Evolutionary conservation across 768 basidiomycete genomes (phyloP), one percentile per base, ranked within the genome.

Genomic region (Erythrobasidium yunnanense): DNA sequence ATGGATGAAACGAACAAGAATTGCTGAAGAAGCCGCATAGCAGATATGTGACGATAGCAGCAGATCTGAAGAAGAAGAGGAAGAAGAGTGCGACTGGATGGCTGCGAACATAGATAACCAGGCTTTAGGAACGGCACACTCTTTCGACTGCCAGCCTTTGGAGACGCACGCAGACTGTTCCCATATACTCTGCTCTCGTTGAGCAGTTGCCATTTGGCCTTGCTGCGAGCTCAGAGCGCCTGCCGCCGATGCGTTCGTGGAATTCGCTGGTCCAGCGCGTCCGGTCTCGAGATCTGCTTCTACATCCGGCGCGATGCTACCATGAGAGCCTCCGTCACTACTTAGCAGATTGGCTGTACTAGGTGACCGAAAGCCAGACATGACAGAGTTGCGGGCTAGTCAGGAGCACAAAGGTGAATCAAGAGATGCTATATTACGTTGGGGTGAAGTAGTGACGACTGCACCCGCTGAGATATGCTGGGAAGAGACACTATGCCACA

Each of bases 31-130:
- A 85, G 1, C 91, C 93, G 70, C 87, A 90, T n/a, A 97, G 81
- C 50, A 97, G 82, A 76, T 99, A 99, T 2, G 91, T 87, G 5
- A 85, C 79, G 62, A 99, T 83, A n/a, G 95, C 93, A 4, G 85
- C 81, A 68, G 84, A 81, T 50, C 91, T 82, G 80, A 99, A 95
- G 74, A 90, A 77, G 76, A 85, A 97, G 46, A 97, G 81, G 75
- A 85, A 88, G 73, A 91, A 83, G n/a, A 99, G 81, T 15, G 85
- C 84, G 47, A 86, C 71, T 2, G 91, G 79, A 67, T 80, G 79
- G 0, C 76, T 75, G 4, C 74, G 74, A 27, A 70, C 63, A 56
- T n/a, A 75, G 66, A 47, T 18, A 42, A 60, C 56, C 22, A n/a
- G n/a, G n/a, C n/a, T n/a, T n/a, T n/a, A n/a, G n/a, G n/a, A n/a